Evolutionary conservation across 2,329 filamentous ascomycete genomes (phyloP), one percentile per base, ranked within the genome.

Genomic region (Periconia macrospinosa): DNA sequence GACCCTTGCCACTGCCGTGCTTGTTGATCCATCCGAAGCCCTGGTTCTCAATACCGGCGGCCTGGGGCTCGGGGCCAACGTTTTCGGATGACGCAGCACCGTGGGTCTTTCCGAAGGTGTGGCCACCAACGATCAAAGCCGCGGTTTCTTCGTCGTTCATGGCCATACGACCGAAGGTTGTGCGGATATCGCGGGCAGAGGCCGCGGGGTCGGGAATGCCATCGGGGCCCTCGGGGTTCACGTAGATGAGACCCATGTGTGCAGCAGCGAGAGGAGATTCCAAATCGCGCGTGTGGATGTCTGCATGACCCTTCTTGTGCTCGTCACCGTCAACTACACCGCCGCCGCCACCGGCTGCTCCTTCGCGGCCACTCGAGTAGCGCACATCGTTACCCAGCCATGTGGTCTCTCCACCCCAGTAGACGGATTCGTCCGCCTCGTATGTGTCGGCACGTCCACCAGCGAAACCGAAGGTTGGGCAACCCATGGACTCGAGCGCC

Each of bases 101-200:
- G 74, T 92, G 89, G 0, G 88, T 90, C 83, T 92, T 92, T 66
- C 89, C 89, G 63, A 92, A 90, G 23, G 85, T 81, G 79, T 92
- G 89, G 40, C 89, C 89, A 68, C 89, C 89, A 40, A 86, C 86
- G 69, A 92, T 92, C 44, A 92, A 78, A 14, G 89, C 89, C 50
- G 90, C 89, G 0, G 89, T 92, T 79, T 92, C 89, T 75, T 90
- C 86, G 69, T 92, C 88, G 69, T 90, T 85, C 89, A 92, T 92
- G 57, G 86, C 89, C 89, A 92, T 92, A 71, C 88, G 88, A 58
- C 80, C 81, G 63, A 92, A 92, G 17, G 89, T 90, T 54, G 79
- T 81, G 59, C 88, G 87, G 68, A 92, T 92, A 65, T 92, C 89
- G 53, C 81, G 75, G 41, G 85, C 89, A 1, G 89, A 82, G 14